Conservation (phyloP, 805 yeast genomes). For the Saturnispora saitoi region DNA sequence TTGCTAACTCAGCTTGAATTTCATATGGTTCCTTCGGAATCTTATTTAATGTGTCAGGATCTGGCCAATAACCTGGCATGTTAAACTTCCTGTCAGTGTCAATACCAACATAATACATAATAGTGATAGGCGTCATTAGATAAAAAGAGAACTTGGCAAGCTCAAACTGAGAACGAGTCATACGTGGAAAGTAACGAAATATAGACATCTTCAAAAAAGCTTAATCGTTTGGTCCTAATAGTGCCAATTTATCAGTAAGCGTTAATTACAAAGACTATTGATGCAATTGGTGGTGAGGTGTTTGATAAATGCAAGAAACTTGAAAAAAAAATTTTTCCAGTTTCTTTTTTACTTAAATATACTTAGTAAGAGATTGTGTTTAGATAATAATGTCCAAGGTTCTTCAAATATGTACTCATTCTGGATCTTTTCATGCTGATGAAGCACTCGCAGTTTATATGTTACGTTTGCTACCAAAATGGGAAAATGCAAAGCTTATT, state of each 20-base stretch:
- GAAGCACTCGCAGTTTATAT: conserved; percentile 90
- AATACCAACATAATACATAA: conserved; percentile 89
- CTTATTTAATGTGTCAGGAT: conserved; percentile 82
- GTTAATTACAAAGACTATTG: too few relatives aligned
- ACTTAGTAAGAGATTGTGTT: background rate
- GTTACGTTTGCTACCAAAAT: conserved; percentile 66
- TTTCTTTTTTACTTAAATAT: background rate
- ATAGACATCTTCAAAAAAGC: background rate
- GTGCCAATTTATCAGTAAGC: too few relatives aligned
- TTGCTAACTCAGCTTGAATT: conserved; percentile 82
- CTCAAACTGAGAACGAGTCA: conserved; percentile 45
- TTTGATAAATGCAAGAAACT: too few relatives aligned
- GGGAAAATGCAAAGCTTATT: conserved; percentile 53
- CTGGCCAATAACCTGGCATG: conserved; percentile 96
- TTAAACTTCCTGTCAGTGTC: conserved; percentile 84
- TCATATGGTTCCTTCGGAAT: conserved; percentile 91
- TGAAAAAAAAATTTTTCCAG: background rate
- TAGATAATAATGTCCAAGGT: conserved; percentile 12
- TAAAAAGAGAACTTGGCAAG: conserved; percentile 72
- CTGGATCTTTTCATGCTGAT: conserved; percentile 95
- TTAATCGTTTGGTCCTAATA: background rate
- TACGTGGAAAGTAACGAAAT: background rate
- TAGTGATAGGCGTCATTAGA: conserved; percentile 76
- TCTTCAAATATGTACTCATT: conserved; percentile 74
- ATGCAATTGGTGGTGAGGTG: too few relatives aligned